Conservation (phyloP, 2,329 filamentous ascomycete genomes). For the Lecanosticta acicola region DNA sequence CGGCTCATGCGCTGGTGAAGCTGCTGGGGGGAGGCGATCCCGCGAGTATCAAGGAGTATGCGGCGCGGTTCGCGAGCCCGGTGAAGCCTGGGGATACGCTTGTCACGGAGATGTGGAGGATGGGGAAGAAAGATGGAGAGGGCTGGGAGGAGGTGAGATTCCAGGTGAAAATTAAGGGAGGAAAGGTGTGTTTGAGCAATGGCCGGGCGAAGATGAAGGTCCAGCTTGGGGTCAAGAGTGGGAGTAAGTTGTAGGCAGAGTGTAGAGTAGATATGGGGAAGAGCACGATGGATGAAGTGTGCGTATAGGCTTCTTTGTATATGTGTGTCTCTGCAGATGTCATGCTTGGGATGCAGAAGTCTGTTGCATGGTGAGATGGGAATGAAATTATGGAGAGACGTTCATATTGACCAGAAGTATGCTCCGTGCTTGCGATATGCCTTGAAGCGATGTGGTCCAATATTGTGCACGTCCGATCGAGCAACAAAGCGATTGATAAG, state of each 20-base stretch:
- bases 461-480: too few species aligned
- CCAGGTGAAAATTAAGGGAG: slow-evolving; percentile 69
- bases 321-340: too few species aligned
- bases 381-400: too few species aligned
- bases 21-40: slow-evolving; percentile 70
- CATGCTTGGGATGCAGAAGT: too few species aligned
- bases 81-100: slow-evolving; percentile 80
- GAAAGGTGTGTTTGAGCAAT: slow-evolving; percentile 82
- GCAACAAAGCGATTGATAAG: too few species aligned
- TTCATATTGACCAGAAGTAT: too few species aligned
- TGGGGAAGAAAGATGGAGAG: slow-evolving; percentile 56
- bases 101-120: slow-evolving; percentile 74
- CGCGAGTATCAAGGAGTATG: slow-evolving; percentile 78
- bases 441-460: too few species aligned
- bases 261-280: background rate
- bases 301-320: too few species aligned
- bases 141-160: slow-evolving; percentile 82
- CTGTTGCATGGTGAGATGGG: too few species aligned
- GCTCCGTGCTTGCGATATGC: too few species aligned
- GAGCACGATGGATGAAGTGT: background rate
- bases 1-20: slow-evolving; percentile 67
- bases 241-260: slow-evolving; percentile 20
- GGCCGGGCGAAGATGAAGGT: slow-evolving; percentile 73
- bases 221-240: slow-evolving; percentile 16
- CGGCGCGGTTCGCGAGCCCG: slow-evolving; percentile 79